phyloP scores from a whole-genome alignment of 1,284 basidiomycete species.

The Melampsora larici-populina region DNA sequence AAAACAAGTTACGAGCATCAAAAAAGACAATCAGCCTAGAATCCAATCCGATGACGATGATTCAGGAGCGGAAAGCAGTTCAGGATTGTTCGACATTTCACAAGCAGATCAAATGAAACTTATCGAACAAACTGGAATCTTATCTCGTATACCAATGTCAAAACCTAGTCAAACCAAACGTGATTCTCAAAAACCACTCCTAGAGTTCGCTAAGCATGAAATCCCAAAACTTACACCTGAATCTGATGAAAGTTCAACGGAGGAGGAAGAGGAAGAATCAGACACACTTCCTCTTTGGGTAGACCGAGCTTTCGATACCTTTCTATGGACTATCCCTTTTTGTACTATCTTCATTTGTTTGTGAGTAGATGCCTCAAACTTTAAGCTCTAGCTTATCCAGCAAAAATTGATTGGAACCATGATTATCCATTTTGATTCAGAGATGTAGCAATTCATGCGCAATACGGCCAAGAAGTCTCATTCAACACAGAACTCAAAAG shows the following conservation, averaged over 20 bases:
- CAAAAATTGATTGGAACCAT: background rate
- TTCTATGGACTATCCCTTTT: conserved; percentile 38
- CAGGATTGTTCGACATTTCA: background rate
- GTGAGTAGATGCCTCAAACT: conserved; percentile 14
- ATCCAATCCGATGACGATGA: background rate
- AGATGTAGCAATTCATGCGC: conserved; percentile 42
- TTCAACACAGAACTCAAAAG: conserved; percentile 15
- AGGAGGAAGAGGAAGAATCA: background rate
- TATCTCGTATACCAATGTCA: background rate
- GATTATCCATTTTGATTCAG: background rate
- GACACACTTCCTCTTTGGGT: conserved; percentile 37
- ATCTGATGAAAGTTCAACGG: background rate
- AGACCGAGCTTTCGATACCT: conserved; percentile 30
- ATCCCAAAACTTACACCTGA: background rate
- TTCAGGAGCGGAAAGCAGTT: background rate
- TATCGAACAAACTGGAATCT: conserved; percentile 32
- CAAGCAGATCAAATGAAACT: conserved; percentile 12
- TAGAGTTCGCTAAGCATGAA: conserved; percentile 32
- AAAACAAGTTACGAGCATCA: no score
- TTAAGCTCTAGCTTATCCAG: background rate
- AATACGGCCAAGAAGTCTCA: conserved; percentile 37
- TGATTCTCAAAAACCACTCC: conserved; percentile 2
- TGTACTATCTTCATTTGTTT: conserved; percentile 39
- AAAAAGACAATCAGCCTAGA: no score
- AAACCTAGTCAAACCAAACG: background rate